A percentile compares a stretch with the other conserved stretches of the same genome.
Conservation (phyloP, 83 land plant genomes). For the Picea mariana region DNA sequence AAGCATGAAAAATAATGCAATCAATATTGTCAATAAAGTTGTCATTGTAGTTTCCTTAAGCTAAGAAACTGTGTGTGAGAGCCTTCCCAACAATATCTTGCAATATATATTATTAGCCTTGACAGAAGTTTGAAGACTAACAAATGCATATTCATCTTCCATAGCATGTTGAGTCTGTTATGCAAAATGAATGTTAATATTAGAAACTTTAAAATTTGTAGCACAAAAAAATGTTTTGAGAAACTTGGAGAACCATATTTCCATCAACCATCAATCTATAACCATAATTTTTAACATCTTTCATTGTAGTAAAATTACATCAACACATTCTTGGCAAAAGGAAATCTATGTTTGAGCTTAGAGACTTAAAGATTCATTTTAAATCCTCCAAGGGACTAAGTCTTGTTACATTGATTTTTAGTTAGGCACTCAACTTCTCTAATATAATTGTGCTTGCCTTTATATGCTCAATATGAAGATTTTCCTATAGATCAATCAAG, state of each 20-base stretch:
- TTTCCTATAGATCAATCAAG: constrained; percentile 34
- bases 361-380: constrained; percentile 40
- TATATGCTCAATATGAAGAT: constrained; percentile 43
- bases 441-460: constrained; percentile 51
- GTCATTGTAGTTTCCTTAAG: constrained; percentile 22
- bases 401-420: constrained; percentile 32
- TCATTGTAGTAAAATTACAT: too few species aligned
- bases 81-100: constrained; percentile 38
- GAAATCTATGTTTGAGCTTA: constrained; percentile 31
- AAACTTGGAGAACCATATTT: not conserved
- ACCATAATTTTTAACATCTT: too few species aligned
- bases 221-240: not conserved
- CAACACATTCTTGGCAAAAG: too few species aligned
- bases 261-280: not conserved
- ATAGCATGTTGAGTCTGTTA: constrained; percentile 58
- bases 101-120: constrained; percentile 55
- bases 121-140: constrained; percentile 18
- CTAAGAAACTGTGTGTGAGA: constrained; percentile 31
- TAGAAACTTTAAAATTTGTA: not conserved
- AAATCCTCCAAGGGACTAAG: constrained; percentile 34
- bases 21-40: constrained; percentile 12
- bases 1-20: constrained; percentile 37
- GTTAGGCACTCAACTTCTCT: constrained; percentile 41
- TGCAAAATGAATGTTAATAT: not conserved
- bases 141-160: constrained; percentile 18